phyloP scores from a whole-genome alignment of 176 grass and related monocot genomes.

The Carex kokanica region DNA sequence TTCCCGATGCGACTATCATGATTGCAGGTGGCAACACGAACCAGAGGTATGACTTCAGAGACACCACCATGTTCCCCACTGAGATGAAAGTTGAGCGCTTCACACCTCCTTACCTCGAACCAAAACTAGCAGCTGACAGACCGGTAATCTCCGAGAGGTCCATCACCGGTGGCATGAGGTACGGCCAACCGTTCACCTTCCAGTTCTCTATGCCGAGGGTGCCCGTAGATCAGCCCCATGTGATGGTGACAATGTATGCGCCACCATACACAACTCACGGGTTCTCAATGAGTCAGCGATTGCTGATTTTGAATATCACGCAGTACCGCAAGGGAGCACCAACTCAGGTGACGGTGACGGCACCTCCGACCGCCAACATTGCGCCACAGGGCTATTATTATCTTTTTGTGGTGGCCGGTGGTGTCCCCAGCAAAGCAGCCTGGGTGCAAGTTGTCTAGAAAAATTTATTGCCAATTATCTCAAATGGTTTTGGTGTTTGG shows the following conservation, averaged over 20 bases:
- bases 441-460: conserved; percentile 56
- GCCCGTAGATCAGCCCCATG: conserved; percentile 20
- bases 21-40: conserved; percentile 86
- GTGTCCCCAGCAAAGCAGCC: conserved; percentile 44
- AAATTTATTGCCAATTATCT: not conserved
- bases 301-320: conserved; percentile 54
- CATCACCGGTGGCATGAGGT: conserved; percentile 42
- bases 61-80: conserved; percentile 59
- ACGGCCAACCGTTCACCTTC: conserved; percentile 40
- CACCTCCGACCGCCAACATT: conserved; percentile 42
- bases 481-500: not conserved
- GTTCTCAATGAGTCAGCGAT: conserved; percentile 76
- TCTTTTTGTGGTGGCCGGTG: conserved; percentile 48
- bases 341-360: conserved; percentile 34
- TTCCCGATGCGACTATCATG: conserved; percentile 78
- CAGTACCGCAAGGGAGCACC: conserved; percentile 21
- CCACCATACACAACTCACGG: conserved; percentile 87
- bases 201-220: conserved; percentile 25
- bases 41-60: conserved; percentile 58
- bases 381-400: conserved; percentile 73
- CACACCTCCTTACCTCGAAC: conserved; percentile 62
- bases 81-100: conserved; percentile 78
- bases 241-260: conserved; percentile 76
- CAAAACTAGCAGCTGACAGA: conserved; percentile 3
- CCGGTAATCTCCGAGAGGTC: conserved; percentile 38